Evolutionary conservation across 192 early-diverging fungal genomes (phyloP).

Genomic region (Dispira parvispora): DNA sequence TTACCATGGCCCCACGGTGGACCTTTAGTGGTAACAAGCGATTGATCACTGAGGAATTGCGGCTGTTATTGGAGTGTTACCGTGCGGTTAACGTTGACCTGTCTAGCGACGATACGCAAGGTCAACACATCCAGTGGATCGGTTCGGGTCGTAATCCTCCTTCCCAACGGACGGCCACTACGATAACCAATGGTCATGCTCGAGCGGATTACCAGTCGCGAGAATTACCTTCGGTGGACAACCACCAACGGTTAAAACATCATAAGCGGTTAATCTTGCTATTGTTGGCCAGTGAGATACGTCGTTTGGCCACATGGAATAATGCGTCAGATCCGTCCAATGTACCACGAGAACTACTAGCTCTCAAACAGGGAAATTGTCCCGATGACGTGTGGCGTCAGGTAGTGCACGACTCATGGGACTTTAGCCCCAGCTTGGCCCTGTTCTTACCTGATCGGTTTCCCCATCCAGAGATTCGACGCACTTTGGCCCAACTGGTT

Average conservation of each 20-base stretch:
- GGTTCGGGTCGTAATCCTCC: background rate
- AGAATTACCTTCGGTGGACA: background rate
- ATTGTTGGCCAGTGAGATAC: conserved; percentile 78
- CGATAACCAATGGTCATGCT: background rate
- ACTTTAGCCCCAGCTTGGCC: conserved; percentile 61
- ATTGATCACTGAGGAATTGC: conserved; percentile 38
- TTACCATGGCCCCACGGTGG: conserved; percentile 58
- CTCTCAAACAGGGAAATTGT: conserved; percentile 18
- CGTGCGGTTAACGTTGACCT: conserved; percentile 40
- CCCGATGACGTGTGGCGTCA: conserved; percentile 54
- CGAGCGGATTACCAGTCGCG: background rate
- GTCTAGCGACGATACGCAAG: conserved; percentile 12
- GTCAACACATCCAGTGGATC: conserved; percentile 8
- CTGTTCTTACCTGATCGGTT: conserved; percentile 64
- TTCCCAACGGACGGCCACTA: background rate
- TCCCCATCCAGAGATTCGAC: conserved; percentile 43
- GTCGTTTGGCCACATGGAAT: conserved; percentile 67
- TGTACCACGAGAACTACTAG: conserved; percentile 19
- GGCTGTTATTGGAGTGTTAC: conserved; percentile 46
- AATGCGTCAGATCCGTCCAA: conserved; percentile 43
- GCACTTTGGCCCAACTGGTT: conserved; percentile 45
- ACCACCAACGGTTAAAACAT: conserved; percentile 21
- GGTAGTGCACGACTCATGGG: conserved; percentile 69
- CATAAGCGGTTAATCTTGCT: conserved; percentile 52
- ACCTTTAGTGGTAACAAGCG: conserved; percentile 58